These are phyloP conservation scores for Rasamsonia emersonii DNA, from an alignment of 2,329 filamentous ascomycete genomes.

Conservation along the genomic window DNA sequence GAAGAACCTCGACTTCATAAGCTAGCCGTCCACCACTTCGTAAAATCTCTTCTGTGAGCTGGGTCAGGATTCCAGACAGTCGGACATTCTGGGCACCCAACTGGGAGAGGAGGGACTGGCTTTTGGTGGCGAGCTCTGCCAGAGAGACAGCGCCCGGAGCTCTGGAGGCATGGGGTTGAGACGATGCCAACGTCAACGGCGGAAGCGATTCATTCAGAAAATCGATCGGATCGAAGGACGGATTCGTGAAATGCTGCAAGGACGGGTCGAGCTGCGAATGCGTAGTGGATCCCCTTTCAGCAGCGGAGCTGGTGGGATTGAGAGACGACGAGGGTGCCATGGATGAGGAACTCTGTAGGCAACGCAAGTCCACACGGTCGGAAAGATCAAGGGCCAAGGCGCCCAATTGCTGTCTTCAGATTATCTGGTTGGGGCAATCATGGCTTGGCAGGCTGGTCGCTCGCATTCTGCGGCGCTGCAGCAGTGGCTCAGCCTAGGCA, in stretches of 20 bases:
- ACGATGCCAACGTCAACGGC: conserved; percentile 48
- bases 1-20: conserved; percentile 87
- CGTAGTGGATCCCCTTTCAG: neutral
- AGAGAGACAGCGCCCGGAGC: conserved; percentile 50
- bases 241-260: conserved; percentile 64
- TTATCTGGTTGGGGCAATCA: no score
- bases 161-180: conserved; percentile 28
- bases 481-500: no score
- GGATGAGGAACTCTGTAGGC: no score
- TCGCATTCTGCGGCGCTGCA: no score
- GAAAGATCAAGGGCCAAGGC: no score
- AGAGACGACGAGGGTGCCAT: neutral
- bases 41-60: conserved; percentile 89
- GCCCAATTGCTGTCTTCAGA: neutral
- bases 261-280: conserved; percentile 61
- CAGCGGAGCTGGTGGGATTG: neutral
- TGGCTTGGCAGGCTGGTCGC: no score
- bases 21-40: conserved; percentile 78
- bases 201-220: conserved; percentile 78
- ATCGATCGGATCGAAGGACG: conserved; percentile 71
- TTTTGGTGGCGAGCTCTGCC: conserved; percentile 68
- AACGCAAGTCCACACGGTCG: no score
- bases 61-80: conserved; percentile 70
- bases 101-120: conserved; percentile 76
- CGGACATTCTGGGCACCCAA: conserved; percentile 82